Evolutionary conservation across 768 basidiomycete genomes (phyloP).

Genomic region (Kwoniella sp.): DNA sequence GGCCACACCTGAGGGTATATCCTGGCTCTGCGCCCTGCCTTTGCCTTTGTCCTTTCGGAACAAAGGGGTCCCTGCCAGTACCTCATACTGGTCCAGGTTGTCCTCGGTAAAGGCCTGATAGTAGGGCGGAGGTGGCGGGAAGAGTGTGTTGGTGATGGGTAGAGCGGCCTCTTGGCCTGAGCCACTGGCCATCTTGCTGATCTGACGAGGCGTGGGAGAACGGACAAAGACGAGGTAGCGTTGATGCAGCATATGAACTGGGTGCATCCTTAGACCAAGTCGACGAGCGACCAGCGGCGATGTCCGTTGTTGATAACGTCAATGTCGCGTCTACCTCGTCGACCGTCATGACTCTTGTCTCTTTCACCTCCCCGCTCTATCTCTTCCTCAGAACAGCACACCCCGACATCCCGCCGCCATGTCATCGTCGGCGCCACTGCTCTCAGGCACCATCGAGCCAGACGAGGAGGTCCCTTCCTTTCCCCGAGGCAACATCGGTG

Average conservation of each 20-base stretch:
- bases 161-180: conserved; percentile 1
- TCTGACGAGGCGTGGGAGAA: too few relatives aligned
- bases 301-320: too few relatives aligned
- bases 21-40: background rate
- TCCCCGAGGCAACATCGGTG: conserved; percentile 47
- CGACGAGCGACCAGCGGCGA: too few relatives aligned
- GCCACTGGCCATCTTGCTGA: conserved; percentile 2
- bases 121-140: conserved; percentile 38
- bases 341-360: too few relatives aligned
- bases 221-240: too few relatives aligned
- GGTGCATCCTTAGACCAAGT: too few relatives aligned
- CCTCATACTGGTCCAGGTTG: conserved; percentile 16
- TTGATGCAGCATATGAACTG: too few relatives aligned
- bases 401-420: too few relatives aligned
- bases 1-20: background rate
- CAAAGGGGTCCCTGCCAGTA: conserved; percentile 11
- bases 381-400: background rate
- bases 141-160: conserved; percentile 41
- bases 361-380: background rate
- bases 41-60: conserved; percentile 11
- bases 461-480: conserved; percentile 57
- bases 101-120: conserved; percentile 28
- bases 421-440: conserved; percentile 56
- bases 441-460: conserved; percentile 72
- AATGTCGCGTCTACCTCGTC: too few relatives aligned